Conservation (phyloP, 805 yeast species). For the Pichia thaimueangensis region DNA sequence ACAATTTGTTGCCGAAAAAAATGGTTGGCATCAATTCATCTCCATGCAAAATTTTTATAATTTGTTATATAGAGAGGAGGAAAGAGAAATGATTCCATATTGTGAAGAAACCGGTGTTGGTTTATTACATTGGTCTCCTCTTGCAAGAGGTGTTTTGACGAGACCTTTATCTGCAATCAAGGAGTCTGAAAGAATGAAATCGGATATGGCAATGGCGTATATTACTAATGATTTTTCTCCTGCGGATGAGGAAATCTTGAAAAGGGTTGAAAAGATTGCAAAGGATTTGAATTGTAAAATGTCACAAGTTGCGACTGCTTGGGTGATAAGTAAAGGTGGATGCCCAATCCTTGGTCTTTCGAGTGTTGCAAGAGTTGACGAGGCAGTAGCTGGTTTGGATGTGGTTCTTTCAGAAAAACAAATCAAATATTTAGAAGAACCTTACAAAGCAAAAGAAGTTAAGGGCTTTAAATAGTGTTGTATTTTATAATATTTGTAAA, state of each 20-base stretch:
- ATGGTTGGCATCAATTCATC: conserved; percentile 52
- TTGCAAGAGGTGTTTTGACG: conserved; percentile 40
- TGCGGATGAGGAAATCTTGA: conserved; percentile 33
- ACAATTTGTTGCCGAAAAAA: conserved; percentile 49
- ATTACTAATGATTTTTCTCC: conserved; percentile 16
- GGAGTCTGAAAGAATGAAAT: conserved; percentile 28
- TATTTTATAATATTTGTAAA: too few species aligned
- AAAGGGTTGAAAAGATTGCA: conserved; percentile 50
- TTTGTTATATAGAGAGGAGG: conserved; percentile 53
- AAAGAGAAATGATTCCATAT: conserved; percentile 51
- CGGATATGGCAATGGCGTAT: conserved; percentile 21
- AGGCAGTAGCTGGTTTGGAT: conserved; percentile 37
- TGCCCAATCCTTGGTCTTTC: conserved; percentile 53
- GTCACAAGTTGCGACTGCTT: conserved; percentile 50
- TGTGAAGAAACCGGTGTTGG: conserved; percentile 48
- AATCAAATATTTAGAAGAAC: conserved; percentile 32
- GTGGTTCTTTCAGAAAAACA: conserved; percentile 36
- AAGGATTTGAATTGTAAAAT: conserved; percentile 40
- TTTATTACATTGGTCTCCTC: conserved; percentile 54
- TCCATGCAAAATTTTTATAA: conserved; percentile 54
- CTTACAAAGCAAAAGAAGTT: conserved; percentile 19
- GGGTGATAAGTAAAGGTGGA: conserved; percentile 47
- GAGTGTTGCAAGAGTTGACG: conserved; percentile 43
- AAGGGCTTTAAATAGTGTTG: background rate
- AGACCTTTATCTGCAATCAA: conserved; percentile 2